Evolutionary conservation across 768 basidiomycete species (phyloP).

Genomic region (Erythrobasidium yunnanense): DNA sequence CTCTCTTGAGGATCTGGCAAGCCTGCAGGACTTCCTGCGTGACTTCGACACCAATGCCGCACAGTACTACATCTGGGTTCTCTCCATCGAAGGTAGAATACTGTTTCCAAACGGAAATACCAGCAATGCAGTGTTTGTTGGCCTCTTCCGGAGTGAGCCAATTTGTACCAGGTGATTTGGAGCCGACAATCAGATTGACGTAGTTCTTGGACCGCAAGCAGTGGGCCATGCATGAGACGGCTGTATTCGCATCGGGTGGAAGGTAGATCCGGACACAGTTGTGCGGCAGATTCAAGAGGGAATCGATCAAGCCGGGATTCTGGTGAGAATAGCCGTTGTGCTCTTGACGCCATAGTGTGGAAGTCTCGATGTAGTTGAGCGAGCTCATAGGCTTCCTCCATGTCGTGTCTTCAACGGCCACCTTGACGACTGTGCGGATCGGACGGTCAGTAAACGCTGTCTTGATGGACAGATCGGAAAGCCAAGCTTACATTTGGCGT

Average conservation of each 20-base stretch:
- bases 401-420: conserved; percentile 47
- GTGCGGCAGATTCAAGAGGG: conserved; percentile 68
- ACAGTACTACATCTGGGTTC: conserved; percentile 53
- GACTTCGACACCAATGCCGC: conserved; percentile 73
- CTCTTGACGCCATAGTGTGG: conserved; percentile 59
- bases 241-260: conserved; percentile 81
- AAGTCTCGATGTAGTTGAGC: conserved; percentile 77
- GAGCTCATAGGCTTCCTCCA: conserved; percentile 65
- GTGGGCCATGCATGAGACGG: conserved; percentile 70
- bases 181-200: conserved; percentile 76
- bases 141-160: conserved; percentile 70
- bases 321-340: conserved; percentile 84
- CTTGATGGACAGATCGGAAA: no score
- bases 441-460: no score
- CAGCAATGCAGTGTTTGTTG: conserved; percentile 72
- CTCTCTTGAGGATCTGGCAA: conserved; percentile 61
- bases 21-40: conserved; percentile 84
- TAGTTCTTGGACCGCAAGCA: conserved; percentile 75
- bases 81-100: conserved; percentile 42
- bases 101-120: conserved; percentile 76
- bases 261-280: conserved; percentile 50
- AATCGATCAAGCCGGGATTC: conserved; percentile 55
- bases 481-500: conserved; percentile 15
- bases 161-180: conserved; percentile 52
- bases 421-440: conserved; percentile 81